These are phyloP conservation scores for Botrytis sinoallii DNA, from an alignment of 2,329 filamentous ascomycete genomes.

Conservation along the genomic window DNA sequence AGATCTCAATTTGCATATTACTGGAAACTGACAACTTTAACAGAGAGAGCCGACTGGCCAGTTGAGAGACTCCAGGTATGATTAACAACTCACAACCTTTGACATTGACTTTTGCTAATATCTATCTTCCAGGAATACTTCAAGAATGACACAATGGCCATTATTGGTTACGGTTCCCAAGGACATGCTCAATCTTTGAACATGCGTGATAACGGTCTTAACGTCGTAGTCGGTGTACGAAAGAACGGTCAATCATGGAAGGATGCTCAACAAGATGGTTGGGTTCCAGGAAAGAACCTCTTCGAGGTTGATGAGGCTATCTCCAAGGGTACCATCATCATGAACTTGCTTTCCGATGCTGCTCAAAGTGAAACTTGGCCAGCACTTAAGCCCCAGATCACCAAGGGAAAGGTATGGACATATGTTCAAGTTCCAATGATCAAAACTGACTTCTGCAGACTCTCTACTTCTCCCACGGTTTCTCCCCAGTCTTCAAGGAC, in stretches of 20 bases:
- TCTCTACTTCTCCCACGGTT: constrained; percentile 99
- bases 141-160: constrained; percentile 98
- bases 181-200: constrained; percentile 99
- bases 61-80: constrained; percentile 94
- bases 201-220: constrained; percentile 98
- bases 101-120: constrained; percentile 25
- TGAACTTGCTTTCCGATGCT: constrained; percentile 98
- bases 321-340: constrained; percentile 87
- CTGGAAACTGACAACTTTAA: constrained; percentile 30
- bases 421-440: not conserved
- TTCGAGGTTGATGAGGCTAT: constrained; percentile 99
- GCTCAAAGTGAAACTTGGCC: constrained; percentile 99
- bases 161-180: constrained; percentile 98
- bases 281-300: constrained; percentile 97
- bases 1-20: not conserved
- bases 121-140: constrained; percentile 76
- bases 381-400: constrained; percentile 93
- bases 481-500: constrained; percentile 99
- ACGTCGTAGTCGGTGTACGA: constrained; percentile 97
- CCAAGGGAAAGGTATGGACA: constrained; percentile 86
- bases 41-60: constrained; percentile 98
- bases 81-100: constrained; percentile 21
- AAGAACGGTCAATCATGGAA: constrained; percentile 99
- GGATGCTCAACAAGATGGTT: constrained; percentile 94
- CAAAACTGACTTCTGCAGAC: constrained; percentile 56